These are phyloP conservation scores for Favolaschia claudopus DNA, from an alignment of 768 basidiomycete species.

Conservation along the genomic window DNA sequence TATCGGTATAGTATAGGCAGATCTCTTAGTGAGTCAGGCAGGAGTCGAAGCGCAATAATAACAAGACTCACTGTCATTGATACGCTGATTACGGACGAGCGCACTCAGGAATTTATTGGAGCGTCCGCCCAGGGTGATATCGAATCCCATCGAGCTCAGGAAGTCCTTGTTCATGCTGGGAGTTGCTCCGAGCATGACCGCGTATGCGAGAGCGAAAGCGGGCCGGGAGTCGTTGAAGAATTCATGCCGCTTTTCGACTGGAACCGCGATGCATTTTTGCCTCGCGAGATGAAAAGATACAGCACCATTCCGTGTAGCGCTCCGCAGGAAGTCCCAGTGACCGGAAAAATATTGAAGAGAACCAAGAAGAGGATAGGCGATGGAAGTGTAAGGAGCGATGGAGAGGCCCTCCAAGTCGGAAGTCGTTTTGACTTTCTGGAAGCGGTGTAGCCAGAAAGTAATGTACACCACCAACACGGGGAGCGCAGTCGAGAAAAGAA, in stretches of 20 bases:
- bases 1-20: not conserved
- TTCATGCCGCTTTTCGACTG: not conserved
- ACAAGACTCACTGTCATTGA: not conserved
- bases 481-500: too few relatives aligned
- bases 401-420: too few relatives aligned
- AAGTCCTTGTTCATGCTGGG: slow-evolving; percentile 11
- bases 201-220: not conserved
- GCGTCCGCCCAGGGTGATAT: slow-evolving; percentile 6
- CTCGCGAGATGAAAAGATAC: not conserved
- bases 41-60: not conserved
- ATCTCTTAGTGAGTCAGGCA: not conserved
- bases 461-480: too few relatives aligned
- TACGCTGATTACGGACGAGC: slow-evolving; percentile 4
- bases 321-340: too few relatives aligned
- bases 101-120: slow-evolving; percentile 7
- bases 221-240: slow-evolving; percentile 10
- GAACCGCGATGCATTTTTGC: not conserved
- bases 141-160: not conserved
- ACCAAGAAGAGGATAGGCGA: slow-evolving; percentile 9
- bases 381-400: slow-evolving; percentile 4
- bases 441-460: too few relatives aligned
- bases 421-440: too few relatives aligned
- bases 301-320: too few relatives aligned
- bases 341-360: slow-evolving; percentile 7
- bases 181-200: slow-evolving; percentile 1